Evolutionary conservation across 768 basidiomycete genomes (phyloP).

Genomic region (Collybiopsis confluens): DNA sequence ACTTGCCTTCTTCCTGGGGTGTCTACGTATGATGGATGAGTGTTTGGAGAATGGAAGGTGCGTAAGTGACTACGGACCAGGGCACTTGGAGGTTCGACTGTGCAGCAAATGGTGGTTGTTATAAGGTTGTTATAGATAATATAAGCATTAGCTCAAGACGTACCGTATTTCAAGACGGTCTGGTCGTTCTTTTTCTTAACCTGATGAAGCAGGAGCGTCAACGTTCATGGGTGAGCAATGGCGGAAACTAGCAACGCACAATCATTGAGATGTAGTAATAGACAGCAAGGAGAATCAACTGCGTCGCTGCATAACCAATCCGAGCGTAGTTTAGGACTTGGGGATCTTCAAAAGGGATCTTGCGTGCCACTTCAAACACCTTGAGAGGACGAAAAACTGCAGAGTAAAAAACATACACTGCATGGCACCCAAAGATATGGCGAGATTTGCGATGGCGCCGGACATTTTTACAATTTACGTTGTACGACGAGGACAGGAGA

Average conservation of each 20-base stretch:
- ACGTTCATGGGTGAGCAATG: too few species aligned
- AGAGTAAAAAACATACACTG: conserved; percentile 48
- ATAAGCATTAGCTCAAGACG: conserved; percentile 20
- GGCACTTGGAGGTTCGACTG: conserved; percentile 72
- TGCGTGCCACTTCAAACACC: conserved; percentile 68
- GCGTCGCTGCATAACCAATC: conserved; percentile 73
- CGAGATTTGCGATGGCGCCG: conserved; percentile 73
- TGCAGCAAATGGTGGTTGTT: not conserved
- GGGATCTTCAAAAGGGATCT: conserved; percentile 88
- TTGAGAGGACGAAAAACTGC: conserved; percentile 1
- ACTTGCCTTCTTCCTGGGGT: conserved; percentile 53
- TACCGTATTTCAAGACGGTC: conserved; percentile 93
- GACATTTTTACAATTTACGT: conserved; percentile 46
- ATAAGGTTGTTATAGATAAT: not conserved
- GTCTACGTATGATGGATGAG: conserved; percentile 35
- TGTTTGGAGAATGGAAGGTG: not conserved
- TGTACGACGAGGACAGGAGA: not conserved
- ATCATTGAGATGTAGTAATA: conserved; percentile 80
- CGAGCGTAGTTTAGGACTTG: conserved; percentile 78
- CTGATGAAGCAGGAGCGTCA: conserved; percentile 32
- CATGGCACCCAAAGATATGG: conserved; percentile 92
- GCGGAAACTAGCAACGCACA: conserved; percentile 43
- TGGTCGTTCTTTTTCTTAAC: conserved; percentile 95
- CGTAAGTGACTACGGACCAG: conserved; percentile 52
- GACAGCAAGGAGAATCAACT: conserved; percentile 62